Conservation (phyloP, 129 eudicot species). For the Cynara cardunculus region DNA sequence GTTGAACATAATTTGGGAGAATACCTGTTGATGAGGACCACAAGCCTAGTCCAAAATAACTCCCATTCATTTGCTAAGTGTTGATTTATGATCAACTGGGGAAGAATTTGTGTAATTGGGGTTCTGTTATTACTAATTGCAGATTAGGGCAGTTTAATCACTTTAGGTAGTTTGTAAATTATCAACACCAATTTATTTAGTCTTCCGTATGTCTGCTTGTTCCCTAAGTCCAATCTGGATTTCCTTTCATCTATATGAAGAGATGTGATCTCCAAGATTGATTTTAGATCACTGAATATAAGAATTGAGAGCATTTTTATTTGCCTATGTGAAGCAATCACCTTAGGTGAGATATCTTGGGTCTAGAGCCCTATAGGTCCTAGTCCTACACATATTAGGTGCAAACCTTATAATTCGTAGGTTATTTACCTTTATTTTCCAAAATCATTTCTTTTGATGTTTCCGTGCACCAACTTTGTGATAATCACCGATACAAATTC, state of each 20-base stretch:
- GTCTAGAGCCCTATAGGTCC: neutral
- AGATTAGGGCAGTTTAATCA: neutral
- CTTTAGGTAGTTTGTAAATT: neutral
- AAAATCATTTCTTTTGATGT: neutral
- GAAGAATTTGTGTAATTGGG: neutral
- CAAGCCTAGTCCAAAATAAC: neutral
- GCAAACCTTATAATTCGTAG: neutral
- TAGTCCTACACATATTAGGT: neutral
- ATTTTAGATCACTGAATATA: neutral
- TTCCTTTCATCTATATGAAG: neutral
- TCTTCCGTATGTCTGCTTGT: neutral
- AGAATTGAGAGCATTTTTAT: neutral
- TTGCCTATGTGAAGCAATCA: neutral
- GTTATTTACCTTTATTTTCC: neutral
- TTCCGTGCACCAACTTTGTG: neutral
- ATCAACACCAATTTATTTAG: neutral
- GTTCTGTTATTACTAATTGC: neutral
- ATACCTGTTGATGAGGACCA: neutral
- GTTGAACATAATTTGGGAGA: neutral
- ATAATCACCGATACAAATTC: neutral
- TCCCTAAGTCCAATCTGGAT: neutral
- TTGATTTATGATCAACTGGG: neutral
- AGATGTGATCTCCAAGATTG: neutral
- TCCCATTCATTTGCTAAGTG: neutral
- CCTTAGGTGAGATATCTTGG: neutral